phyloP scores from a whole-genome alignment of 441 rosid genomes.

The Viola pubescens region DNA sequence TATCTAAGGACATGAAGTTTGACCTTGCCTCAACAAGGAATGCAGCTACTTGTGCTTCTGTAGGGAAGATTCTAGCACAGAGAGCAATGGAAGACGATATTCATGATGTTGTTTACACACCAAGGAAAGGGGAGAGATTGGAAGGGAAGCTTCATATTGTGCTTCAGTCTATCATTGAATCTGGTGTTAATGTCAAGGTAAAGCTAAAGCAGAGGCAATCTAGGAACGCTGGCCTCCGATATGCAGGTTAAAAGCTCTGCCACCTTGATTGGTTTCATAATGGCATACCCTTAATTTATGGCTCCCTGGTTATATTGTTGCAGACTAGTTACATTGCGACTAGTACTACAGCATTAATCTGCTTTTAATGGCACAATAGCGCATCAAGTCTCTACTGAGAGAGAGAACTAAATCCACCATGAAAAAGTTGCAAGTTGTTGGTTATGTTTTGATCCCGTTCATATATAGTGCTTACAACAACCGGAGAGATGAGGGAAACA shows the following conservation, averaged over 20 bases:
- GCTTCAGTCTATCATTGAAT: constrained; percentile 59
- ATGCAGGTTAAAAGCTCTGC: constrained; percentile 4
- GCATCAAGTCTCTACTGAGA: neutral
- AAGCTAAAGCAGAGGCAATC: constrained; percentile 69
- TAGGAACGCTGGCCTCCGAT: constrained; percentile 19
- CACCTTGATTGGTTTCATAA: no score
- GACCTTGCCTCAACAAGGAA: constrained; percentile 67
- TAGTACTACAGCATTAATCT: no score
- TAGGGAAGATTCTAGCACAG: constrained; percentile 63
- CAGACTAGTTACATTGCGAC: no score
- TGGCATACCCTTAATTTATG: no score
- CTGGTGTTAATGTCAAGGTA: constrained; percentile 69
- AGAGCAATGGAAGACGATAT: constrained; percentile 76
- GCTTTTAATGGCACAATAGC: no score
- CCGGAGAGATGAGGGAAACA: neutral
- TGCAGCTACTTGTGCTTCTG: constrained; percentile 53
- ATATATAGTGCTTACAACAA: neutral
- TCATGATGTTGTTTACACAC: constrained; percentile 61
- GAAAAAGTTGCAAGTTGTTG: neutral
- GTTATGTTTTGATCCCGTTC: neutral
- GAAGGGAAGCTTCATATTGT: constrained; percentile 77
- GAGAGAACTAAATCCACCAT: neutral
- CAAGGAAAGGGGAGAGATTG: constrained; percentile 67
- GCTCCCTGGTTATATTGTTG: no score
- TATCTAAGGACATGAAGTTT: constrained; percentile 73